Evolutionary conservation across 164 flowering plant species (phyloP), one percentile per base, ranked within the genome.

Genomic region (Tetracentron sinense): DNA sequence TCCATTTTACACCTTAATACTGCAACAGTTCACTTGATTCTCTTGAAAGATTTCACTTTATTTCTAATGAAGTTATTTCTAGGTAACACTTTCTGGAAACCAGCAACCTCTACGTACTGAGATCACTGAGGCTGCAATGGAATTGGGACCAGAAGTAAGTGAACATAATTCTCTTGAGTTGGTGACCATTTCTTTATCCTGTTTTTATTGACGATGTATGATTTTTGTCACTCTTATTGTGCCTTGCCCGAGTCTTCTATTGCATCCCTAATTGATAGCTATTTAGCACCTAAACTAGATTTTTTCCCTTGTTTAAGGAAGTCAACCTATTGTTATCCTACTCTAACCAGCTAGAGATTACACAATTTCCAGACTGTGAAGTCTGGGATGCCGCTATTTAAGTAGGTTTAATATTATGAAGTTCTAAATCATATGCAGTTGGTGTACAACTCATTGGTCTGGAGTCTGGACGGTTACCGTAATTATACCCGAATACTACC

Each of bases 111-210:
- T 90, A 26, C 88, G 98, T 27, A 92, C 85, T 65, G 98, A 92
- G 71, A 92, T 92, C 54, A 92, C 98, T 30, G 98, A 92, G 71
- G 95, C 98, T 72, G 98, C 98, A 72, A 86, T 92, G 95, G 95
- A 88, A 68, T 75, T 92, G 55, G 98, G 98, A 64, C 31, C 96
- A 16, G 98, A 92, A 53, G 98, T 89, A 65, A 82, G 91, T 83
- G 29, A 5, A 10, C 56, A 15, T 69, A 15, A 14, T 57, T 47
- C 22, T 42, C 20, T 56, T 20, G 27, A 7, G 22, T n/a, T 25
- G 60, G 44, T 51, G 27, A 38, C 44, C 14, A 38, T 38, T 38
- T 38, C 5, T 38, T 38, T 38, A 16, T 38, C 14, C 3, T 6
- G 22, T 6, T 6, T 3, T 10, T 22, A 15, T 23, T 58, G 7